These are phyloP conservation scores for Polytrichum commune DNA, from an alignment of 225 moss, liverwort and hornwort genomes.

Conservation along the genomic window DNA sequence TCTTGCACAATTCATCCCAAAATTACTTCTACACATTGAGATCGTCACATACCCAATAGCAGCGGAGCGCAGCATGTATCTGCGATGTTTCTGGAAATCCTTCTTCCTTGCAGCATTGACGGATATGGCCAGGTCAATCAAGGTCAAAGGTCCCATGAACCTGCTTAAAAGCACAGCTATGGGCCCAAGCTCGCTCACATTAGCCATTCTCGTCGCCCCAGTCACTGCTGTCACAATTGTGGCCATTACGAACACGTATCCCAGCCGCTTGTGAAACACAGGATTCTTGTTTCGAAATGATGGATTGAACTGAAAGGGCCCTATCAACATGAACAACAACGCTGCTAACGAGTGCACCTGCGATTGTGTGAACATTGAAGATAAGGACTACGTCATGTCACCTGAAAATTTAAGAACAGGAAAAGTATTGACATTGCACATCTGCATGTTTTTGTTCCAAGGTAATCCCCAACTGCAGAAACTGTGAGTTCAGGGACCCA, in stretches of 20 bases:
- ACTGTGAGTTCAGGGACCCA: not conserved
- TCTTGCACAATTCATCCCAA: not conserved
- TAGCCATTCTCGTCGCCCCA: not conserved
- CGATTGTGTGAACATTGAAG: not conserved
- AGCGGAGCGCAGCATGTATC: slow-evolving; percentile 13
- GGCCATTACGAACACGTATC: slow-evolving; percentile 18
- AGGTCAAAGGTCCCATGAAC: not conserved
- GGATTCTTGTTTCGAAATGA: slow-evolving; percentile 13
- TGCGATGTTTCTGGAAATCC: slow-evolving; percentile 10
- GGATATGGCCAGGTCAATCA: not conserved
- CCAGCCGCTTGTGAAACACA: slow-evolving; percentile 11
- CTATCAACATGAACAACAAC: slow-evolving; percentile 9
- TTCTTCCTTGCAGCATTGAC: slow-evolving; percentile 8
- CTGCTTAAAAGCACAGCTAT: not conserved
- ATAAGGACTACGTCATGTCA: not conserved
- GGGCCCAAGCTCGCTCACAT: not conserved
- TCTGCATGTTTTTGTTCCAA: not conserved
- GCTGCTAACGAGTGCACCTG: slow-evolving; percentile 23
- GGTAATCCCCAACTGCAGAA: not conserved
- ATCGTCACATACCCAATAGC: slow-evolving; percentile 8
- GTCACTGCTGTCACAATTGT: not conserved
- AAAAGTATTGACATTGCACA: not conserved
- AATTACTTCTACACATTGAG: not conserved
- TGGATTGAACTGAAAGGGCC: slow-evolving; percentile 26
- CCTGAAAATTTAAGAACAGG: not conserved